Evolutionary conservation across 2,329 filamentous ascomycete genomes (phyloP), one percentile per base, ranked within the genome.

Genomic region (Alternaria incomplexa): DNA sequence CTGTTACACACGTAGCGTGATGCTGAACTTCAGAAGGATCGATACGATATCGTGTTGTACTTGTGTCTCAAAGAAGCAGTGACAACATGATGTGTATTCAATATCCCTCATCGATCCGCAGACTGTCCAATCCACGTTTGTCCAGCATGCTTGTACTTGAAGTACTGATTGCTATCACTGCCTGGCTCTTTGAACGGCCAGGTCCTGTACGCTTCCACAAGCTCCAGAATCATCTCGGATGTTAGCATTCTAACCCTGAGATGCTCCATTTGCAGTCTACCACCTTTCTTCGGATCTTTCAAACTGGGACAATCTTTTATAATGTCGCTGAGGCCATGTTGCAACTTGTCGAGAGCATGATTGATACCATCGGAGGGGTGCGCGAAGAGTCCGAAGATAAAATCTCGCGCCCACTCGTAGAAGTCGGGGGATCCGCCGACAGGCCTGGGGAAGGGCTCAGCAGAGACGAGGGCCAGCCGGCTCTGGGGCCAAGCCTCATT

Each of bases 401-500:
- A 77, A 55, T 79, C 77, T n/a, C 67, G 56, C 15, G 75, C 58
- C 68, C 72, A 76, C 44, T 77, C 72, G 28, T 60, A 60, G 53
- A 57, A 68, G 12, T 74, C 69, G 1, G 51, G 10, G n/a, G 53
- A 53, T 22, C 63, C 36, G 12, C 58, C 56, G 3, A 61, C 32
- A 3, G 71, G 66, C 5, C 62, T 61, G 12, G 73, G 63, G 5
- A 85, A 85, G 4, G 92, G 91, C 67, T 89, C 86, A 62, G 93
- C 82, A 75, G 93, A 91, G 15, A 93, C 76, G 4, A 95, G 85
- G 11, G 83, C 80, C 58, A 88, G 82, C 7, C 83, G 81, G 9
- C 83, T 78, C 23, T 85, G 82, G 1, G 92, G 93, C 76, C 85
- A 92, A 71, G 93, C 90, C 67, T 97, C 93, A 1, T 85, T 73